Evolutionary conservation across 2,329 filamentous ascomycete species (phyloP).

Genomic region (Colletotrichum brevisporum): DNA sequence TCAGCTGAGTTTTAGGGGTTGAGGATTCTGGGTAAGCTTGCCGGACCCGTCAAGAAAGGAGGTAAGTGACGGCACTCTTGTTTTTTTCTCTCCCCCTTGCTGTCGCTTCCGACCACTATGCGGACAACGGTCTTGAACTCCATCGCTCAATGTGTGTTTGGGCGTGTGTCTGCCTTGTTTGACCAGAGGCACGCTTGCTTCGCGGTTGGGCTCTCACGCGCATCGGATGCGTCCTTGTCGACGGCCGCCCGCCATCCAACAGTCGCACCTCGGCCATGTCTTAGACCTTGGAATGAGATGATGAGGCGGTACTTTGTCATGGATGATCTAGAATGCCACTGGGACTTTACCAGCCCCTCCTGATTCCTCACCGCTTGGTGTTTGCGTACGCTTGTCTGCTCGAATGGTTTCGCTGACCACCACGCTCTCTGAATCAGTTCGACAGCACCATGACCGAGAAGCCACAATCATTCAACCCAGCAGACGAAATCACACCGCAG

Average conservation of each 20-base stretch:
- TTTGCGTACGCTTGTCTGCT: constrained; percentile 20
- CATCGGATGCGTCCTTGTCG: constrained; percentile 22
- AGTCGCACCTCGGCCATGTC: constrained; percentile 38
- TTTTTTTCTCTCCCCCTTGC: neutral
- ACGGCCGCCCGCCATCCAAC: constrained; percentile 7
- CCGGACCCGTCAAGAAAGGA: constrained; percentile 38
- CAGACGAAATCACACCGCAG: constrained; percentile 47
- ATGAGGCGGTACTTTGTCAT: constrained; percentile 32
- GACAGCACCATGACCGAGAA: constrained; percentile 50
- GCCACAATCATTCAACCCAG: constrained; percentile 45
- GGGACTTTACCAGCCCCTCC: constrained; percentile 33
- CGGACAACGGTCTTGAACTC: neutral
- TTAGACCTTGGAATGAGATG: constrained; percentile 41
- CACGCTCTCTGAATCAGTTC: constrained; percentile 10
- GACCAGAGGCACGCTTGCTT: constrained; percentile 15
- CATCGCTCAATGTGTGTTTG: constrained; percentile 4
- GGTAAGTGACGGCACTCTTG: constrained; percentile 34
- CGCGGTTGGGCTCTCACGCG: constrained; percentile 9
- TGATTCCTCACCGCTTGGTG: constrained; percentile 27
- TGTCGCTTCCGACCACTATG: constrained; percentile 1
- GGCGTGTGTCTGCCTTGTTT: constrained; percentile 19
- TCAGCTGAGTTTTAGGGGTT: constrained; percentile 46
- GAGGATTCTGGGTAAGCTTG: constrained; percentile 44
- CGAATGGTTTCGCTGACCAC: constrained; percentile 31
- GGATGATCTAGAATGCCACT: constrained; percentile 26